Evolutionary conservation across 83 land plant species (phyloP), one percentile per base, ranked within the genome.

Genomic region (Picea engelmannii): DNA sequence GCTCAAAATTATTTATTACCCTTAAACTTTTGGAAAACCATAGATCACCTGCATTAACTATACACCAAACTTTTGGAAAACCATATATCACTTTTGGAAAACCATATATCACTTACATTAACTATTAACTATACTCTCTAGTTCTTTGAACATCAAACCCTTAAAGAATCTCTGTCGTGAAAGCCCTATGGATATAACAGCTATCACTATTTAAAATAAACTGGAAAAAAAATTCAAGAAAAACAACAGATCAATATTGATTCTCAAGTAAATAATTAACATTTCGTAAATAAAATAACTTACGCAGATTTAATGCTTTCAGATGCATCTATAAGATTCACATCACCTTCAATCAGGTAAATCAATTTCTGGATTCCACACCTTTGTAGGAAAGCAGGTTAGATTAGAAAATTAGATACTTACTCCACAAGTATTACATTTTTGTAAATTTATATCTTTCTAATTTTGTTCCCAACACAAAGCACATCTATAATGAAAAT

Each of bases 71-170:
- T n/a, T n/a, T n/a, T n/a, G n/a, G n/a, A n/a, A n/a, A n/a, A n/a
- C n/a, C n/a, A n/a, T n/a, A n/a, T n/a, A n/a, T n/a, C n/a, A n/a
- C n/a, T n/a, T n/a, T n/a, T n/a, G n/a, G n/a, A n/a, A n/a, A n/a
- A n/a, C n/a, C n/a, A 97, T 16, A 97, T 93, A 87, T 97, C 98
- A 66, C 91, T 91, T 23, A 93, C n/a, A n/a, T n/a, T n/a, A n/a
- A n/a, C n/a, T n/a, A n/a, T n/a, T n/a, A n/a, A n/a, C n/a, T n/a
- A n/a, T n/a, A n/a, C n/a, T n/a, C n/a, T n/a, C n/a, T n/a, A n/a
- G n/a, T n/a, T n/a, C n/a, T n/a, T n/a, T 93, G 99, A 52, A 97
- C 96, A 86, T 95, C 96, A 89, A 97, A 97, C 9, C 96, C 98
- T 83, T 97, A 96, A 27, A 91, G 82, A 68, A 97, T 95, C 81